Evolutionary conservation across 495 filamentous ascomycete species (phyloP).

Genomic region (Talaromyces wortmannii): DNA sequence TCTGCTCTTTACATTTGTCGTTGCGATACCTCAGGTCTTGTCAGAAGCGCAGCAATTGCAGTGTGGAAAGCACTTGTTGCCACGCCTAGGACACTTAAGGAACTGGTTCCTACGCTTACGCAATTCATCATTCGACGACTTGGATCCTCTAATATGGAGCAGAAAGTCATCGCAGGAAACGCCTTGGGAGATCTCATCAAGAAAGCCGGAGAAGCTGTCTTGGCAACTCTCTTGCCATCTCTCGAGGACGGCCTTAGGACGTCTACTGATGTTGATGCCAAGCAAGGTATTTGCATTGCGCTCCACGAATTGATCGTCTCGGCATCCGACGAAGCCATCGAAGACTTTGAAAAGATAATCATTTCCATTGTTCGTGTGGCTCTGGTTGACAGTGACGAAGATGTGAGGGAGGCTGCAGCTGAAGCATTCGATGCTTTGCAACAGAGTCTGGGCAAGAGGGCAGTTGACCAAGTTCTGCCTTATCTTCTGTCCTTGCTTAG

Average conservation of each 20-base stretch:
- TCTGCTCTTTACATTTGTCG: slow-evolving; percentile 96
- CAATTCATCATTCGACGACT: slow-evolving; percentile 91
- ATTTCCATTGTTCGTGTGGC: slow-evolving; percentile 92
- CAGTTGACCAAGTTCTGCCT: slow-evolving; percentile 90
- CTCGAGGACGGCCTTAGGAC: slow-evolving; percentile 87
- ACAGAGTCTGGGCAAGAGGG: slow-evolving; percentile 85
- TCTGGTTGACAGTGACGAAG: slow-evolving; percentile 78
- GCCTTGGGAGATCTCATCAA: slow-evolving; percentile 92
- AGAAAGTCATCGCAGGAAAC: slow-evolving; percentile 97
- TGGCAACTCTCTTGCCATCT: slow-evolving; percentile 81
- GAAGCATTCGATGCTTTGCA: slow-evolving; percentile 96
- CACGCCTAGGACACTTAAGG: slow-evolving; percentile 86
- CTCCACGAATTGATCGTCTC: slow-evolving; percentile 88
- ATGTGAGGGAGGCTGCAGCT: slow-evolving; percentile 91
- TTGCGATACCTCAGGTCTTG: slow-evolving; percentile 89
- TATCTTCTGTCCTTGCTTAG: slow-evolving; percentile 82
- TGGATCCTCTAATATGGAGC: slow-evolving; percentile 93
- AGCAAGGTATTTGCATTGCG: slow-evolving; percentile 96
- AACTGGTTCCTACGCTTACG: slow-evolving; percentile 88
- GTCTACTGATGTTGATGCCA: slow-evolving; percentile 86
- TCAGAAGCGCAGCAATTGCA: slow-evolving; percentile 80
- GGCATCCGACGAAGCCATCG: slow-evolving; percentile 81
- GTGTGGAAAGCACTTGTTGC: slow-evolving; percentile 98
- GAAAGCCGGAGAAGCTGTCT: slow-evolving; percentile 89
- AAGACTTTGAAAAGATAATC: slow-evolving; percentile 90